Conservation (phyloP, 768 basidiomycete species). For the Strobilomyces confusus region DNA sequence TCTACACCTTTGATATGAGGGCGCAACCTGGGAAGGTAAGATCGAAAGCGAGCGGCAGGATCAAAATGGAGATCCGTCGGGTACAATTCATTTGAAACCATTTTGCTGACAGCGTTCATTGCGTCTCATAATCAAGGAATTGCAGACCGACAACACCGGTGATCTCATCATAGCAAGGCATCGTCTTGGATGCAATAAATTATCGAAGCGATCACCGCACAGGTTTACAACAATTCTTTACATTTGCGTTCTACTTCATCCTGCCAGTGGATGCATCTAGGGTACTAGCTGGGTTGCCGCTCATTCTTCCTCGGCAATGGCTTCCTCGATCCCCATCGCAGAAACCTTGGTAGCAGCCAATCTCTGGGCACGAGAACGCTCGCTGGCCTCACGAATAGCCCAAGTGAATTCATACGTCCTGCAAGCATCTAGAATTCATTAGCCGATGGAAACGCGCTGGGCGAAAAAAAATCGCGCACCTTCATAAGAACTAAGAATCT, state of each 20-base stretch:
- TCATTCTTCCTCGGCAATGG: conserved; percentile 28
- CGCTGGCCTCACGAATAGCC: conserved; percentile 83
- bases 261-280: not conserved
- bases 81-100: too few species aligned
- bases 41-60: not conserved
- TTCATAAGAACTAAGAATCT: conserved; percentile 81
- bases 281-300: not conserved
- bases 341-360: conserved; percentile 35
- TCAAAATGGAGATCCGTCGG: not conserved
- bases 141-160: not conserved
- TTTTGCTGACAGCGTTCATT: not conserved
- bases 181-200: not conserved
- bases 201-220: not conserved
- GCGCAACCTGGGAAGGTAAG: not conserved
- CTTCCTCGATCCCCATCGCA: conserved; percentile 22
- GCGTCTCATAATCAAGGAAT: conserved; percentile 2
- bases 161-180: not conserved
- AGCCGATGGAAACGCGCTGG: not conserved
- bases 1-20: too few species aligned
- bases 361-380: conserved; percentile 53
- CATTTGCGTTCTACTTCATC: not conserved
- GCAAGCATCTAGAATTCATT: conserved; percentile 59
- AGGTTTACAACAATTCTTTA: not conserved
- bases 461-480: conserved; percentile 42
- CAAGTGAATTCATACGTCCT: conserved; percentile 90